Evolutionary conservation across 345 rosid species (phyloP).

Genomic region (Eutrema heterophyllum): DNA sequence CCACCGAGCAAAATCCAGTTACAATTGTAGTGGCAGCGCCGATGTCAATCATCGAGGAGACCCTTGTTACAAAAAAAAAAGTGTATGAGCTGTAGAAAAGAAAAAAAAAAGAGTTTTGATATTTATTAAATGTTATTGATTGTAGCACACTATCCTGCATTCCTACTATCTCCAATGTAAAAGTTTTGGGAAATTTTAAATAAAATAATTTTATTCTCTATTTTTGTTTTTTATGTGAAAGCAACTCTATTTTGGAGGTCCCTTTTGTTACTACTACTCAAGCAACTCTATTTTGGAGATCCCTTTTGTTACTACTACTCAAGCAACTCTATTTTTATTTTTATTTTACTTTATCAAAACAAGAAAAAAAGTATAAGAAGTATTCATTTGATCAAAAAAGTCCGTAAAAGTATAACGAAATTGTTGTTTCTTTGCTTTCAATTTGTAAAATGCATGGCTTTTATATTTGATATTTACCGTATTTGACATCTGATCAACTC

Average conservation of each 20-base stretch:
- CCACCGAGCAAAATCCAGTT: too few relatives aligned
- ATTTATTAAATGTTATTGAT: background rate
- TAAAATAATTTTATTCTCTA: background rate
- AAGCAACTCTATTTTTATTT: background rate
- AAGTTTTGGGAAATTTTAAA: background rate
- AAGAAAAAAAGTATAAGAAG: background rate
- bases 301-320: background rate
- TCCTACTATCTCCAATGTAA: too few relatives aligned
- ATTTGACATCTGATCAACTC: background rate
- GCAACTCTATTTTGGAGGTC: background rate
- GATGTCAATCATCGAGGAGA: too few relatives aligned
- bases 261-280: background rate
- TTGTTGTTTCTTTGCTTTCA: too few relatives aligned
- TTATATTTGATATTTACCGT: background rate
- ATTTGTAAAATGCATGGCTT: background rate
- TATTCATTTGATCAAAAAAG: slow-evolving; percentile 1
- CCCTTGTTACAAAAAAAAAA: too few relatives aligned
- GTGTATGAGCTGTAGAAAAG: background rate
- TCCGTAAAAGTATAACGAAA: background rate
- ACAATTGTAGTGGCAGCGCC: too few relatives aligned
- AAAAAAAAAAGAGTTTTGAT: background rate
- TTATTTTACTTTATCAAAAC: background rate
- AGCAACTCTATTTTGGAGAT: background rate
- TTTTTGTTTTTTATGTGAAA: slow-evolving; percentile 6
- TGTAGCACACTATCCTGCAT: background rate